A percentile compares a stretch with the other conserved stretches of the same genome.
phyloP scores from a whole-genome alignment of 495 filamentous ascomycete species.

The Hyaloscypha hepaticicola region DNA sequence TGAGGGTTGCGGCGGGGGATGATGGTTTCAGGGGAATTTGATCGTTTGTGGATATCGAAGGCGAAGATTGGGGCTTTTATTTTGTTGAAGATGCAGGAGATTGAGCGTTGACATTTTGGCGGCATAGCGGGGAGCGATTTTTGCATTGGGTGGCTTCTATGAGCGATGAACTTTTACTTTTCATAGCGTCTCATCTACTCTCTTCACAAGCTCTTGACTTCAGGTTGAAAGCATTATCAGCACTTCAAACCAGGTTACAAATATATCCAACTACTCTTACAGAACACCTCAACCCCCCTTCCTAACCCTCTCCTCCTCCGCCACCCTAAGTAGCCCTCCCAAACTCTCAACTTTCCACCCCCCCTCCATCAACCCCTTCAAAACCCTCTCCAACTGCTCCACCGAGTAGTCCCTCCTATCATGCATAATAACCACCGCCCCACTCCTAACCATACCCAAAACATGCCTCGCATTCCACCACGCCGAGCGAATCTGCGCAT shows the following conservation, averaged over 20 bases:
- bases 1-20: conserved; percentile 11
- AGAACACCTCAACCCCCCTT: conserved; percentile 2
- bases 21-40: conserved; percentile 6
- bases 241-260: no score
- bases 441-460: conserved; percentile 71
- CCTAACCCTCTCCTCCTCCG: conserved; percentile 7
- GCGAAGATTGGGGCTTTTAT: neutral
- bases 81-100: neutral
- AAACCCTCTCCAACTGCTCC: conserved; percentile 68
- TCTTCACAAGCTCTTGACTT: no score
- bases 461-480: conserved; percentile 76
- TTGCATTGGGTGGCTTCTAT: neutral
- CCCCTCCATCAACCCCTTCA: conserved; percentile 64
- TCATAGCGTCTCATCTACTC: neutral
- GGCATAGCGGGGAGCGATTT: neutral
- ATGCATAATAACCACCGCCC: conserved; percentile 79
- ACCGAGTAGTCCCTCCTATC: conserved; percentile 76
- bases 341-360: conserved; percentile 70
- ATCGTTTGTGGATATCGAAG: neutral
- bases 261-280: neutral
- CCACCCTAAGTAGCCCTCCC: conserved; percentile 55
- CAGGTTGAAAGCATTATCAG: no score
- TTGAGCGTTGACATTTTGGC: neutral
- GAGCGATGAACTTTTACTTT: neutral
- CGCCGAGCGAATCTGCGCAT: conserved; percentile 69